Percentiles rank a stretch among this genome's conserved stretches.
phyloP scores from a whole-genome alignment of 257 asterid genomes.

The Handroanthus guayacan region DNA sequence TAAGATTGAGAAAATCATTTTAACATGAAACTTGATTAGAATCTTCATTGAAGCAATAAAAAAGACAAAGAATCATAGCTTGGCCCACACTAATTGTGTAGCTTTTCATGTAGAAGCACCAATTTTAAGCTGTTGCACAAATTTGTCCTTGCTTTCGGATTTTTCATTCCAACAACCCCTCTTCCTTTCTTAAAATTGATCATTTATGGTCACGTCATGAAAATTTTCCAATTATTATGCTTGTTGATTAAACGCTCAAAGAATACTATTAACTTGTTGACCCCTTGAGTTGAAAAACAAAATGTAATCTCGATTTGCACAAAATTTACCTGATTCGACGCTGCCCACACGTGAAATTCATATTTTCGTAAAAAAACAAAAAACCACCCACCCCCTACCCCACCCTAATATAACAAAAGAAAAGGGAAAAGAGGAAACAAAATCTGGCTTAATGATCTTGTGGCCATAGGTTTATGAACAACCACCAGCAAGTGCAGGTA shows the following conservation, averaged over 20 bases:
- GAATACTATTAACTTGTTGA: not conserved
- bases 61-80: constrained; percentile 37
- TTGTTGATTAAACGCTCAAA: not conserved
- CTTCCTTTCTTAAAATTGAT: constrained; percentile 3
- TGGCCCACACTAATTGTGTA: constrained; percentile 38
- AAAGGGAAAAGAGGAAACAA: constrained; percentile 4
- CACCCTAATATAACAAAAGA: not conserved
- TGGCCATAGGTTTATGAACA: constrained; percentile 31
- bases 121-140: constrained; percentile 9
- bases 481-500: constrained; percentile 27
- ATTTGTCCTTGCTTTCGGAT: not conserved
- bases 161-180: constrained; percentile 14
- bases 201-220: constrained; percentile 15
- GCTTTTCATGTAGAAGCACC: constrained; percentile 32
- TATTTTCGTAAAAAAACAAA: too few relatives aligned
- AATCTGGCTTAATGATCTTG: constrained; percentile 22
- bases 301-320: not conserved
- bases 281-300: not conserved
- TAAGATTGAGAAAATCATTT: constrained; percentile 20
- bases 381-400: too few relatives aligned
- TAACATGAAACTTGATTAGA: constrained; percentile 32
- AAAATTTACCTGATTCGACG: not conserved
- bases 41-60: constrained; percentile 36
- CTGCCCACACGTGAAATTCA: not conserved
- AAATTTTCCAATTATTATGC: constrained; percentile 28